A percentile compares a stretch with the other conserved stretches of the same genome.
These are phyloP conservation scores for Teratosphaeria destructans DNA, from an alignment of 2,329 filamentous ascomycete genomes.

Conservation along the genomic window DNA sequence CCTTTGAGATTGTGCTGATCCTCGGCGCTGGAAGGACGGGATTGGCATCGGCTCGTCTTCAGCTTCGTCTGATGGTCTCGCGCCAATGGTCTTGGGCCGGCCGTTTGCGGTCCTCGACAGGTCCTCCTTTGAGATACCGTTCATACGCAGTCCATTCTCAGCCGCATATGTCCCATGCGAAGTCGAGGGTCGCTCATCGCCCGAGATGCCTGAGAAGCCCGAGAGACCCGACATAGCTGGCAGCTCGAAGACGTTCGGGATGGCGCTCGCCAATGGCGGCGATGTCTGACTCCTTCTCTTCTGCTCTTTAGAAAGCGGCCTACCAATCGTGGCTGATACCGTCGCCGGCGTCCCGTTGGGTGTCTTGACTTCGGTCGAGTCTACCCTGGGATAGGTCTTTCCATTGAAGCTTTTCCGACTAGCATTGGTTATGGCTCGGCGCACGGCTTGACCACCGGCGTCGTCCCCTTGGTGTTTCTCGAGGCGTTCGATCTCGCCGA, in stretches of 20 bases:
- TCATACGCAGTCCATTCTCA: conserved; percentile 23
- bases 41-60: conserved; percentile 1
- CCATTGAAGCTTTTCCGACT: conserved; percentile 18
- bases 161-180: conserved; percentile 13
- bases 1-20: neutral
- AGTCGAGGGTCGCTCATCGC: conserved; percentile 16
- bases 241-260: conserved; percentile 16
- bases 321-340: neutral
- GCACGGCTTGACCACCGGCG: conserved; percentile 29
- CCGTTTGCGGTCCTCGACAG: conserved; percentile 10
- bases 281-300: conserved; percentile 3
- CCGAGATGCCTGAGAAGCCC: neutral
- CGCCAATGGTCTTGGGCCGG: conserved; percentile 19
- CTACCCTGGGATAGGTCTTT: conserved; percentile 12
- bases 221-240: conserved; percentile 9
- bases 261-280: conserved; percentile 3
- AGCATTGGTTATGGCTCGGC: conserved; percentile 25
- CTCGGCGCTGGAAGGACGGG: neutral
- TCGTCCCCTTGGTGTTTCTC: conserved; percentile 34
- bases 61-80: neutral
- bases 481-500: conserved; percentile 55
- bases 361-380: conserved; percentile 10
- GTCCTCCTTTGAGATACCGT: conserved; percentile 18
- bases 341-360: conserved; percentile 1
- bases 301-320: neutral